Evolutionary conservation across 768 basidiomycete genomes (phyloP).

Genomic region (Tephrocybe rancida): DNA sequence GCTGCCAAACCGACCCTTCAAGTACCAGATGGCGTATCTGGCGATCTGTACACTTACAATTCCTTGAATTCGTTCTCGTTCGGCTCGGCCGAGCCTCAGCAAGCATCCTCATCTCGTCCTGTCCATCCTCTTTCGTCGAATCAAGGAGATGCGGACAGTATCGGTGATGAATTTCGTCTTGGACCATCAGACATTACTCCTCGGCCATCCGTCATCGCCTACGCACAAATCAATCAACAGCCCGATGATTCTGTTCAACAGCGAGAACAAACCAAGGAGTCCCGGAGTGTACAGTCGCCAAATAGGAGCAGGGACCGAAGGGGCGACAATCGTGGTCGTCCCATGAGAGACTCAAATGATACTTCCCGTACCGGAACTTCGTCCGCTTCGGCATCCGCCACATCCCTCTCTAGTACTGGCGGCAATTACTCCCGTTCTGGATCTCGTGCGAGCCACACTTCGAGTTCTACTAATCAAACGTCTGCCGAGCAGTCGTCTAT

Average conservation of each 20-base stretch:
- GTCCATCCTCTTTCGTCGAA: conserved; percentile 39
- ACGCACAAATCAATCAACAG: conserved; percentile 20
- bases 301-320: conserved; percentile 6
- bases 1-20: conserved; percentile 3
- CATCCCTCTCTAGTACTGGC: conserved; percentile 40
- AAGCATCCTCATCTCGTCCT: conserved; percentile 29
- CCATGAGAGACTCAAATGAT: conserved; percentile 34
- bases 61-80: conserved; percentile 50
- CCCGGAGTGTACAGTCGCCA: conserved; percentile 1
- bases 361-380: conserved; percentile 50
- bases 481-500: conserved; percentile 37
- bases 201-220: conserved; percentile 48
- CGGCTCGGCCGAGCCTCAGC: conserved; percentile 38
- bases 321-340: conserved; percentile 9
- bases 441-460: conserved; percentile 28
- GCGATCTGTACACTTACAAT: conserved; percentile 43
- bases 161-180: conserved; percentile 34
- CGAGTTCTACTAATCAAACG: conserved; percentile 34
- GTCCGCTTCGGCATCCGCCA: conserved; percentile 46
- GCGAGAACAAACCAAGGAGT: conserved; percentile 8
- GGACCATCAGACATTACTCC: conserved; percentile 47
- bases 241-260: conserved; percentile 35
- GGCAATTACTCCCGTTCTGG: conserved; percentile 31
- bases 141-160: conserved; percentile 32
- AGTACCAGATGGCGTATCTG: conserved; percentile 11